Evolutionary conservation across 371 early-diverging fungal species (phyloP), one percentile per base, ranked within the genome.

Genomic region (Mucor racemosus): DNA sequence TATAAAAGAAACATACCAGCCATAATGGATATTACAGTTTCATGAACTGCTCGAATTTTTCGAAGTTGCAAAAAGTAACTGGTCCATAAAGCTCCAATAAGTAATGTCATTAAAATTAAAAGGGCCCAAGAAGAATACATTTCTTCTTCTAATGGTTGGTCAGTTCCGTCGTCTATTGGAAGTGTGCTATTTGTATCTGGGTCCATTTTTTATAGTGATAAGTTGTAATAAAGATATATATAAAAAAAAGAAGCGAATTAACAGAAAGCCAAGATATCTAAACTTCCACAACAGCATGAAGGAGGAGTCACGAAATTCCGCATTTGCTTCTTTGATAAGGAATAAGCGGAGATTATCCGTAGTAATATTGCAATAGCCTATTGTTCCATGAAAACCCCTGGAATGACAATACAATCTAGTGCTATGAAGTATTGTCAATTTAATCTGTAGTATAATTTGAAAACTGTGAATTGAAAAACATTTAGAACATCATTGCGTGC

Each of bases 1-100:
- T 54, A 33, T 13, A 14, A 4, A 35, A 33, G 0, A 50, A 58
- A 58, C 39, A 9, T 82, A 81, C 94, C 96, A 26, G 95, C 90
- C 74, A 94, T 86, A 64, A 96, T 94, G 35, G 98, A 93, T 58
- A 96, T 91, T 53, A 96, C 95, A 0, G 94, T 94, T 68, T 98
- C 98, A 77, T 98, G 97, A 65, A 97, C 86, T 31, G 90, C 90
- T 34, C 91, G 89, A 65, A 98, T 93, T 66, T 89, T 84, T 71
- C 88, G 88, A 38, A 88, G 80, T 78, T 96, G 94, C 38, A 98
- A 85, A 65, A 86, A 90, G 81, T 97, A 95, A 62, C 90, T 88
- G 3, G 91, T 91, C 79, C 93, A 88, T 71, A 97, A 85, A 21
- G 93, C 93, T 7, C 88, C 88, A 60, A 94, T 89, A 35, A 97